Conservation (phyloP, 2,329 filamentous ascomycete genomes). For the Anthostomella pinea region DNA sequence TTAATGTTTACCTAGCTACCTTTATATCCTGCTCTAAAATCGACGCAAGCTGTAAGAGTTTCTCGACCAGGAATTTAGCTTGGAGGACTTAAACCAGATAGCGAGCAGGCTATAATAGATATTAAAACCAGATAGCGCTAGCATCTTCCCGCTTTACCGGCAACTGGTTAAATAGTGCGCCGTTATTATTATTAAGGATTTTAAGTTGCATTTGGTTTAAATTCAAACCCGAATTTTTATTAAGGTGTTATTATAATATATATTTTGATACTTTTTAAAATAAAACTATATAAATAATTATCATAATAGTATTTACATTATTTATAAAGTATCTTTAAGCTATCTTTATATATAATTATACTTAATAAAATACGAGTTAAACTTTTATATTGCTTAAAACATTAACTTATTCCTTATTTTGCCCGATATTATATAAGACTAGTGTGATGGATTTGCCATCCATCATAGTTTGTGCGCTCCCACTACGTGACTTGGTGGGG, state of each 20-base stretch:
- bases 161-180: conserved; percentile 27
- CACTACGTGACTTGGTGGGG: too few species aligned
- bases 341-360: conserved; percentile 33
- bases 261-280: conserved; percentile 28
- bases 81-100: too few species aligned
- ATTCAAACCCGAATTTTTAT: conserved; percentile 28
- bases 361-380: conserved; percentile 33
- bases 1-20: too few species aligned
- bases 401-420: conserved; percentile 12
- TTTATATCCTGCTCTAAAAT: too few species aligned
- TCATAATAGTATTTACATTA: background rate
- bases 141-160: conserved; percentile 28
- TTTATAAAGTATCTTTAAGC: conserved; percentile 26
- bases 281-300: conserved; percentile 11
- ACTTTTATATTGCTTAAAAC: conserved; percentile 35
- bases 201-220: conserved; percentile 35
- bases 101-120: conserved; percentile 11
- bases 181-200: conserved; percentile 34
- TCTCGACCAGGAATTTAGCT: too few species aligned
- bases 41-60: too few species aligned
- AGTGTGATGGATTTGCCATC: too few species aligned
- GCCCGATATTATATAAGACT: conserved; percentile 13
- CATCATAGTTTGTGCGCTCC: too few species aligned
- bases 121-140: conserved; percentile 12
- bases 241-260: conserved; percentile 32